Percentiles rank a stretch among this genome's conserved stretches.
phyloP scores from a whole-genome alignment of 2,329 filamentous ascomycete genomes.

The Diaporthe destruens region DNA sequence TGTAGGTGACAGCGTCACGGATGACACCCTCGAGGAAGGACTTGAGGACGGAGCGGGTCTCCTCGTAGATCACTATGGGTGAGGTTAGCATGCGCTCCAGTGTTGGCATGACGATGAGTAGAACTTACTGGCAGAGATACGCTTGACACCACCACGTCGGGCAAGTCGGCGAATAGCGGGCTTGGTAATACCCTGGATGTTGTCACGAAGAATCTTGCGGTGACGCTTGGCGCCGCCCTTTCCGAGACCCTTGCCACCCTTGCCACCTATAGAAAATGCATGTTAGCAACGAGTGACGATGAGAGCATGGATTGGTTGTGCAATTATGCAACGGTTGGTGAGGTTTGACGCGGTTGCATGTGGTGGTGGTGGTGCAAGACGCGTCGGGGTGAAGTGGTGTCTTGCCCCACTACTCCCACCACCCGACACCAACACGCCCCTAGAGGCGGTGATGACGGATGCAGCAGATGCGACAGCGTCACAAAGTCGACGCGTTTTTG shows the following conservation, averaged over 20 bases:
- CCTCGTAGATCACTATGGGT: conserved; percentile 79
- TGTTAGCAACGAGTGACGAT: conserved; percentile 62
- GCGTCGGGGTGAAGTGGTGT: conserved; percentile 46
- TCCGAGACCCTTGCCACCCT: conserved; percentile 97
- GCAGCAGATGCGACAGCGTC: conserved; percentile 24
- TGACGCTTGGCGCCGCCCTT: conserved; percentile 99
- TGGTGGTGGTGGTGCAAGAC: conserved; percentile 45
- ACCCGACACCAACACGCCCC: conserved; percentile 44
- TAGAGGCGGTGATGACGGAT: conserved; percentile 43
- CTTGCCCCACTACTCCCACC: conserved; percentile 45
- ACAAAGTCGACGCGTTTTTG: conserved; percentile 24
- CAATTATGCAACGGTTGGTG: conserved; percentile 31
- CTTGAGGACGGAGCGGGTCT: conserved; percentile 86
- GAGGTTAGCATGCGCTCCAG: conserved; percentile 40
- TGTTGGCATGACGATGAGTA: background rate
- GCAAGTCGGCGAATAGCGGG: conserved; percentile 98
- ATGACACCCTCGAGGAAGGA: conserved; percentile 87
- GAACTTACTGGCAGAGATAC: conserved; percentile 91
- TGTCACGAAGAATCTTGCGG: conserved; percentile 99
- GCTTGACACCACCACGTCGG: conserved; percentile 99
- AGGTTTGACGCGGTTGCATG: conserved; percentile 38
- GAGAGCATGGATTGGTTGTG: conserved; percentile 5
- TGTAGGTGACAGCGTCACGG: conserved; percentile 84
- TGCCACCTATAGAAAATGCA: conserved; percentile 75
- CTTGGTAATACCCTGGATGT: conserved; percentile 99